Evolutionary conservation across 176 grass and related monocot species (phyloP), one percentile per base, ranked within the genome.

Genomic region (Zoysia japonica): DNA sequence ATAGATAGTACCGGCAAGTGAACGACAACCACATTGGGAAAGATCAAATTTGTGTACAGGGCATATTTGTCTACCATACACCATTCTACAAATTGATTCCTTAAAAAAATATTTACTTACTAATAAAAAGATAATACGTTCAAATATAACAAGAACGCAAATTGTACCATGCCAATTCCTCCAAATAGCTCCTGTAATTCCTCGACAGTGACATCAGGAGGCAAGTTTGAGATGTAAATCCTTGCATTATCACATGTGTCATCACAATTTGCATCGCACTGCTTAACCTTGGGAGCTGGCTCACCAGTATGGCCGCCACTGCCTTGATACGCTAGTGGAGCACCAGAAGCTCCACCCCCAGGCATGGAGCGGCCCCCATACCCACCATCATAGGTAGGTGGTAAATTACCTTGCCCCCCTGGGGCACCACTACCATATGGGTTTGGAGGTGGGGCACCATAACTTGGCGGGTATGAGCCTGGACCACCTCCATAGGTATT

Each of bases 151-250:
- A 20, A 56, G 14, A 44, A 36, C 11, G 9, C 45, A 67, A 76
- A 54, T 36, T 45, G 60, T 93, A 99, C 96, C 90, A 93, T 93
- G 52, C 92, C 96, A 11, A 99, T 99, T 78, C 90, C 92, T 59
- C 92, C 92, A 91, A 99, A 99, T 75, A 99, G 77, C 13, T 99
- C 90, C 71, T 91, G 92, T 74, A 99, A 73, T 85, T 99, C 96
- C 46, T 99, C 96, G 82, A 90, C 74, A 50, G 90, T 91, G 56
- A 91, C 96, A 91, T 99, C 90, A 37, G 90, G 92, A 15, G 96
- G 96, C 77, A 99, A 91, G 69, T 99, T 99, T 53, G 96, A 99
- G 49, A 99, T 99, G 68, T 99, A 99, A 84, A 99, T 99, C 80
- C 96, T 99, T 47, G 96, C 51, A 15, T 96, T 99, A 54, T 99